phyloP scores from a whole-genome alignment of 257 asterid genomes.

The Scutellaria minor region DNA sequence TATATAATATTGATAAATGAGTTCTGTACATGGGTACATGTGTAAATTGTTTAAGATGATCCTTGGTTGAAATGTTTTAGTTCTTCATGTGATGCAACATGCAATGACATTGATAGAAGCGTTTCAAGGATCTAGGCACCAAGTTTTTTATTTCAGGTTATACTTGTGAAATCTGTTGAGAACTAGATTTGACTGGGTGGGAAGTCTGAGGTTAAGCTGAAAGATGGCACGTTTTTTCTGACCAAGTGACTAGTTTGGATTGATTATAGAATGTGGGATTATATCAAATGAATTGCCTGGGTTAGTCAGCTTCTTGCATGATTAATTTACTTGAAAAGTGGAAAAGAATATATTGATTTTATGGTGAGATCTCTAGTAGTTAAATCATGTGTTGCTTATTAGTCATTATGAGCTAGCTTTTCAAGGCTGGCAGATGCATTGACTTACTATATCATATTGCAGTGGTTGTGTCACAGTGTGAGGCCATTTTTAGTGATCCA shows the following conservation, averaged over 20 bases:
- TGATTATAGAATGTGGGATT: background rate
- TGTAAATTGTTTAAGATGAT: background rate
- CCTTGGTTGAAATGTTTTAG: conserved; percentile 5
- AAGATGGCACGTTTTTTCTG: conserved; percentile 1
- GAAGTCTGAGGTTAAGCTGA: conserved; percentile 23
- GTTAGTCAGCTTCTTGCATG: conserved; percentile 14
- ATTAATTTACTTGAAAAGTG: background rate
- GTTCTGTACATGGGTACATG: background rate
- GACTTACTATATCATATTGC: background rate
- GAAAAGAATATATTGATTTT: background rate
- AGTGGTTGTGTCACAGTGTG: conserved; percentile 7
- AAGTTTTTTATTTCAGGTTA: background rate
- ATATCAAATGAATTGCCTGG: background rate
- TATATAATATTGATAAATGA: too few relatives aligned
- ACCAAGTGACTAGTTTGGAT: conserved; percentile 1
- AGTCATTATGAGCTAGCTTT: conserved; percentile 14
- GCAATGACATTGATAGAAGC: conserved; percentile 20
- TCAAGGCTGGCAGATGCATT: background rate
- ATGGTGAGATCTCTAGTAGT: conserved; percentile 16
- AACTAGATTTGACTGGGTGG: background rate
- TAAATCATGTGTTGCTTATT: conserved; percentile 4
- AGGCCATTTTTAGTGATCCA: conserved; percentile 19
- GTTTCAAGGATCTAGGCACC: background rate
- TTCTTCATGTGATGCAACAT: background rate
- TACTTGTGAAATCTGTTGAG: background rate